These are phyloP conservation scores for Meyerozyma athensensis DNA, from an alignment of 1,139 yeast species.

Conservation along the genomic window DNA sequence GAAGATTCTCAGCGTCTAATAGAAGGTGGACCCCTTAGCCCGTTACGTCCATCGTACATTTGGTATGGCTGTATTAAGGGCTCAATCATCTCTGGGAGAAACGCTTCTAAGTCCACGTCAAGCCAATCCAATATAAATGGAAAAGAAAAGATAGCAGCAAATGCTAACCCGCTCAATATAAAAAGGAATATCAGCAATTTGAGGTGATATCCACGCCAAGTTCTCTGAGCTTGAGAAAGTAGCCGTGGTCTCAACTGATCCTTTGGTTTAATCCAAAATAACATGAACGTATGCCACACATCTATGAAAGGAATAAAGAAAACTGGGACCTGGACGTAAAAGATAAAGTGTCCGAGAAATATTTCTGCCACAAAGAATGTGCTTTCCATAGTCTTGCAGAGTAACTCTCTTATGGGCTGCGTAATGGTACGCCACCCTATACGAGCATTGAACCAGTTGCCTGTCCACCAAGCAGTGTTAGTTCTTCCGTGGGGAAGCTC, in stretches of 20 bases:
- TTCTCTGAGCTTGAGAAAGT: constrained; percentile 29
- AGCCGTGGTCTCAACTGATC: constrained; percentile 41
- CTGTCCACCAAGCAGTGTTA: constrained; percentile 66
- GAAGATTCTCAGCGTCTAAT: no score
- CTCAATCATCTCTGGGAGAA: constrained; percentile 30
- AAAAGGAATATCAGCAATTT: constrained; percentile 37
- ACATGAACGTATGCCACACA: constrained; percentile 71
- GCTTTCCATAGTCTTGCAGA: constrained; percentile 52
- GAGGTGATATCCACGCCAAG: constrained; percentile 25
- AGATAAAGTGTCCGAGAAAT: constrained; percentile 46
- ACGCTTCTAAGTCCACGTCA: constrained; percentile 32
- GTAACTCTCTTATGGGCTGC: constrained; percentile 51
- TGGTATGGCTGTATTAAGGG: constrained; percentile 39
- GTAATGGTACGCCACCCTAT: constrained; percentile 47
- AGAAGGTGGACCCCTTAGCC: no score
- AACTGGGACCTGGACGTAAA: constrained; percentile 49
- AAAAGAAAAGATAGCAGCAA: constrained; percentile 32
- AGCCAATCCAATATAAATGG: constrained; percentile 36
- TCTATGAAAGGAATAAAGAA: constrained; percentile 57
- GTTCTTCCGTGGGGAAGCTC: constrained; percentile 48
- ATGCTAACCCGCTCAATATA: constrained; percentile 29
- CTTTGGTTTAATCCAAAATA: constrained; percentile 77
- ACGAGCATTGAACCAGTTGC: constrained; percentile 54
- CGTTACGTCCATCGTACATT: neutral
- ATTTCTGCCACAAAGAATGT: constrained; percentile 53